These are phyloP conservation scores for Blastobotrys buckinghamii DNA, from an alignment of 1,139 yeast genomes.

Conservation along the genomic window DNA sequence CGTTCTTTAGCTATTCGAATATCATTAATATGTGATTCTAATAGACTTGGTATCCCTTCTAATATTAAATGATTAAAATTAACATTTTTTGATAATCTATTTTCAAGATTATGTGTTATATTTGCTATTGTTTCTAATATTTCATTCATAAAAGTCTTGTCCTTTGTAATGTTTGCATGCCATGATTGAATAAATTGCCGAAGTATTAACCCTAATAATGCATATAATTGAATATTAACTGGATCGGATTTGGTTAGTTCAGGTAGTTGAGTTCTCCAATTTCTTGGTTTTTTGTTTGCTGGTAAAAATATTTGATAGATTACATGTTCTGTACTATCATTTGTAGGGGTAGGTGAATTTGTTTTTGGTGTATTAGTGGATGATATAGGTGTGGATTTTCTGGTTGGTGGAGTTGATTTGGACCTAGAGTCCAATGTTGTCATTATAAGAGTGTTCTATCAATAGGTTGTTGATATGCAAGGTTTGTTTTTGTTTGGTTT, in stretches of 20 bases:
- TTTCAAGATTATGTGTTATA: slow-evolving; percentile 11
- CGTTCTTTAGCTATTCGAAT: slow-evolving; percentile 25
- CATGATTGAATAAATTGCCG: slow-evolving; percentile 43
- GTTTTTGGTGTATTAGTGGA: no score
- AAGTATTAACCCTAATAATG: slow-evolving; percentile 40
- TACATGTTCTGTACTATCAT: slow-evolving; percentile 24
- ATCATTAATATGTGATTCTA: slow-evolving; percentile 35
- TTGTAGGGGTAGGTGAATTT: no score
- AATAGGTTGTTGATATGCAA: no score
- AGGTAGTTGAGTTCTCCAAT: slow-evolving; percentile 31
- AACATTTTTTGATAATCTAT: slow-evolving; percentile 17
- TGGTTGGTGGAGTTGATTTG: no score
- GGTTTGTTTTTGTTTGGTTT: no score
- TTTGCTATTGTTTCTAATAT: slow-evolving; percentile 27
- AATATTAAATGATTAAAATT: slow-evolving; percentile 35
- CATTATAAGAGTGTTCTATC: no score
- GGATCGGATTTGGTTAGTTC: slow-evolving; percentile 30
- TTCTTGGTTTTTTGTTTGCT: slow-evolving; percentile 9
- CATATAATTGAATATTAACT: slow-evolving; percentile 41
- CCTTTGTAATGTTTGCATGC: slow-evolving; percentile 40
- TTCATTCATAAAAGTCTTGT: slow-evolving; percentile 38
- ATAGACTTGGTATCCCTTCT: slow-evolving; percentile 40
- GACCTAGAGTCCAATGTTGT: no score
- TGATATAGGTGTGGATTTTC: no score
- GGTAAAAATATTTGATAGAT: slow-evolving; percentile 29